Percentiles rank a stretch among this genome's conserved stretches.
Evolutionary conservation across 2,329 filamentous ascomycete genomes (phyloP).

Genomic region (Epicoccum sorghinum): DNA sequence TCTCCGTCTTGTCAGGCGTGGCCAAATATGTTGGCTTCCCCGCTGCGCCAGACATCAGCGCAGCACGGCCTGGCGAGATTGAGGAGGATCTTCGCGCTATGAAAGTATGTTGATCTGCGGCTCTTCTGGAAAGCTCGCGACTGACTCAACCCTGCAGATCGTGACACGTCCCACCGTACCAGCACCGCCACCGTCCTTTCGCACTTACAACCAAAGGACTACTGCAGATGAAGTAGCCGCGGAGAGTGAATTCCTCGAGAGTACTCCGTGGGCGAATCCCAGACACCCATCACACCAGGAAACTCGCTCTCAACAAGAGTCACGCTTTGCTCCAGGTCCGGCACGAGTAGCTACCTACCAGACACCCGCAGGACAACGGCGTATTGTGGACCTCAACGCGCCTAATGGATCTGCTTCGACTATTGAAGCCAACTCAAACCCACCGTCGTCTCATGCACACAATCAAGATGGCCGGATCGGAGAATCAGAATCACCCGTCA

Average conservation of each 20-base stretch:
- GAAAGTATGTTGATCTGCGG: conserved; percentile 66
- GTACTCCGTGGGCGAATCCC: conserved; percentile 91
- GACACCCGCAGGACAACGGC: conserved; percentile 46
- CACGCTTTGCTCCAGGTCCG: conserved; percentile 38
- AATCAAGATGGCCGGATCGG: conserved; percentile 34
- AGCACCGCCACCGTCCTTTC: conserved; percentile 39
- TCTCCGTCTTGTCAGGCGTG: conserved; percentile 86
- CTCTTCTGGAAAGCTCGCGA: conserved; percentile 21
- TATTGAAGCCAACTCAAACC: conserved; percentile 48
- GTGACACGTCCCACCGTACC: conserved; percentile 36
- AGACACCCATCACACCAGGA: conserved; percentile 58
- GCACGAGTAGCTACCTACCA: conserved; percentile 42
- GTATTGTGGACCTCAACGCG: conserved; percentile 41
- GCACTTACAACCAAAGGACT: conserved; percentile 44
- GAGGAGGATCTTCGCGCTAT: conserved; percentile 90
- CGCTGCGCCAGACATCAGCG: conserved; percentile 82
- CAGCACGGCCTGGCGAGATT: conserved; percentile 73
- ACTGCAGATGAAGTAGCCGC: conserved; percentile 64
- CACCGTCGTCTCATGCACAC: conserved; percentile 42
- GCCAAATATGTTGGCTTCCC: conserved; percentile 97
- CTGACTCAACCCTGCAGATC: conserved; percentile 40
- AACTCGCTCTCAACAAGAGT: conserved; percentile 42
- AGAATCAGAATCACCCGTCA: conserved; percentile 46
- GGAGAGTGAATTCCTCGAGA: conserved; percentile 85
- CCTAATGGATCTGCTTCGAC: conserved; percentile 49